Evolutionary conservation across 805 yeast genomes (phyloP).

Genomic region (Kuraishia cidri): DNA sequence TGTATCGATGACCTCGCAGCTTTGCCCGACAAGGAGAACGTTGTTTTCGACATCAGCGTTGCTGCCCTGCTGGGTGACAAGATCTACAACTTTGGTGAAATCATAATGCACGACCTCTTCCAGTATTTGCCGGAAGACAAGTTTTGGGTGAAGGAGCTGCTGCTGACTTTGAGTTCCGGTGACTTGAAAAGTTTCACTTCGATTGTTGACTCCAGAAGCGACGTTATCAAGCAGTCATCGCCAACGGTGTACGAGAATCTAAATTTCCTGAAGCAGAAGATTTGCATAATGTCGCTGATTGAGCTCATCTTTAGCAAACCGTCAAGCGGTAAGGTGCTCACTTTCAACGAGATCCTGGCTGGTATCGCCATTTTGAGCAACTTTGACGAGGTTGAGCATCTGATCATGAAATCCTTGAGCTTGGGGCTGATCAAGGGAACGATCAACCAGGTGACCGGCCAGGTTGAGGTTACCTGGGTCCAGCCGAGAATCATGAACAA

Average conservation of each 20-base stretch:
- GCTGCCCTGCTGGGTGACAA: constrained; percentile 88
- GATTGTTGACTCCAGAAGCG: constrained; percentile 9
- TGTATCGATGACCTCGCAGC: constrained; percentile 41
- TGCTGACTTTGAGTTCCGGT: constrained; percentile 70
- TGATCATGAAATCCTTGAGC: constrained; percentile 86
- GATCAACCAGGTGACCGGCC: constrained; percentile 78
- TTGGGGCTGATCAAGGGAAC: constrained; percentile 79
- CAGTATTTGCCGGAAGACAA: constrained; percentile 33
- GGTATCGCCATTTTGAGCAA: constrained; percentile 53
- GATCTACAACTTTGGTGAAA: constrained; percentile 93
- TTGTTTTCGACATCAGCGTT: constrained; percentile 69
- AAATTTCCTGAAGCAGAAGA: constrained; percentile 76
- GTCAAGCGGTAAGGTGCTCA: constrained; percentile 62
- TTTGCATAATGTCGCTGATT: constrained; percentile 84
- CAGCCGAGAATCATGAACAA: constrained; percentile 90
- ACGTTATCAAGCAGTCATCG: constrained; percentile 13
- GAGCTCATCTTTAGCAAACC: constrained; percentile 78
- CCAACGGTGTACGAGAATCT: constrained; percentile 53
- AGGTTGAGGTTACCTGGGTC: constrained; percentile 83
- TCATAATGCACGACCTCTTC: constrained; percentile 82
- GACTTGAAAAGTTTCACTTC: constrained; percentile 60
- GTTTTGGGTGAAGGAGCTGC: constrained; percentile 64
- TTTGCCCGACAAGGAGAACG: constrained; percentile 24
- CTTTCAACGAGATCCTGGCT: constrained; percentile 63
- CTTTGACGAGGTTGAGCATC: constrained; percentile 74